Evolutionary conservation across 345 rosid genomes (phyloP), one percentile per base, ranked within the genome.

Genomic region (Reutealis trisperma): DNA sequence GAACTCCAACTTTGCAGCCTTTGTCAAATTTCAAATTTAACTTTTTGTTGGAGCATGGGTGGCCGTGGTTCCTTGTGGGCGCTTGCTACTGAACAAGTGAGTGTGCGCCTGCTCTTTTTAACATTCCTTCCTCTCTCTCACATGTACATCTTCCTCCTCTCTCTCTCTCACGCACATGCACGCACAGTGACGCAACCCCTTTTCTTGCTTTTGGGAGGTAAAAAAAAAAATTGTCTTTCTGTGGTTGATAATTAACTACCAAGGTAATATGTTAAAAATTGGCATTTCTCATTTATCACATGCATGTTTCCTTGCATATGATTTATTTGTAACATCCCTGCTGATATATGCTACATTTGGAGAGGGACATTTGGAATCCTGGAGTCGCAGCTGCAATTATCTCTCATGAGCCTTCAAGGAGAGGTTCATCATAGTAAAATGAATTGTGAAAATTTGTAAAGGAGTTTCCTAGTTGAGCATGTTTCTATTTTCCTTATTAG

Each of bases 41-140:
- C 75, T 88, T 84, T 83, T 85, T 85, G 95, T 89, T 90, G 97
- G 94, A 91, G 90, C 78, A 78, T 78, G 76, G 78, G 84, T 87
- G 92, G 95, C 91, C 73, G 84, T 85, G 84, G 89, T 89, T 85
- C 85, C 74, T 87, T 77, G 96, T 79, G 75, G 93, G 90, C 84
- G 78, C 85, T 80, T 86, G 87, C 88, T 86, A 86, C 88, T 90
- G 78, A 85, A 85, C 88, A 75, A 85, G 97, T 94, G 76, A 63
- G 93, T 83, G 47, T 79, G 25, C 64, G 14, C 72, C 34, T 59
- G n/a, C 65, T 45, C 32, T 63, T 13, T 63, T 15, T 16, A 3
- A 24, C 65, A 1, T 13, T 4, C 34, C 65, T 27, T 8, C 4
- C 34, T 13, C 37, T 5, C 1, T 25, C 64, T 2, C 62, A 19